Evolutionary conservation across 1,284 basidiomycete species (phyloP), one percentile per base, ranked within the genome.

Genomic region (Cronartium ribicola): DNA sequence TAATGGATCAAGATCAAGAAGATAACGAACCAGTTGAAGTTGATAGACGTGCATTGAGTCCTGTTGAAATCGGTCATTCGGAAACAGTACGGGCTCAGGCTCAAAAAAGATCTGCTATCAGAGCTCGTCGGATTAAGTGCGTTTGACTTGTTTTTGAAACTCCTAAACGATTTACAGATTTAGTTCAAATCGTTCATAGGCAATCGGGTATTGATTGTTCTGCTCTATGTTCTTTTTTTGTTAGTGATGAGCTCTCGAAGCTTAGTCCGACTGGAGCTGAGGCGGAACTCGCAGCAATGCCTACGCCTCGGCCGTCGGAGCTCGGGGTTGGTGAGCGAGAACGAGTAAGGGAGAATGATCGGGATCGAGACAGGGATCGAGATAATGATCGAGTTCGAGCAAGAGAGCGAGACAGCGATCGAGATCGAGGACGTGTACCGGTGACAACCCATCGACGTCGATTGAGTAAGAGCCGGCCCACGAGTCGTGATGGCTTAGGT

Each of bases 91-190:
- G 69, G 6, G 69, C 69, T 36, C 69, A 65, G 40, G 51, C 63
- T 40, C 69, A 72, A 57, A 61, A 72, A 65, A 43, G 69, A 10
- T 72, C 69, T 39, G 69, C 69, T 11, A 37, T 72, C 11, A 29
- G 69, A 8, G 69, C 69, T 41, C 69, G 63, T 14, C 43, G 69
- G 36, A 72, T 72, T 62, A 72, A 64, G 69, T 72, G 4, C n/a
- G 69, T 65, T 67, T 48, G n/a, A 60, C 4, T 29, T 29, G 29
- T 7, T 13, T 37, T 41, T 41, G 17, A n/a, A 36, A 1, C 36
- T 20, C 37, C 14, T 63, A 2, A 17, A 20, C 13, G 3, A 5
- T 10, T 55, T 7, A 11, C 36, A 10, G 17, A 29, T 2, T 20
- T 48, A 29, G 5, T 61, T 22, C 17, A 61, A 36, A 39, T 43